Conservation (phyloP, 768 basidiomycete species). For the Boletus speciosus region DNA sequence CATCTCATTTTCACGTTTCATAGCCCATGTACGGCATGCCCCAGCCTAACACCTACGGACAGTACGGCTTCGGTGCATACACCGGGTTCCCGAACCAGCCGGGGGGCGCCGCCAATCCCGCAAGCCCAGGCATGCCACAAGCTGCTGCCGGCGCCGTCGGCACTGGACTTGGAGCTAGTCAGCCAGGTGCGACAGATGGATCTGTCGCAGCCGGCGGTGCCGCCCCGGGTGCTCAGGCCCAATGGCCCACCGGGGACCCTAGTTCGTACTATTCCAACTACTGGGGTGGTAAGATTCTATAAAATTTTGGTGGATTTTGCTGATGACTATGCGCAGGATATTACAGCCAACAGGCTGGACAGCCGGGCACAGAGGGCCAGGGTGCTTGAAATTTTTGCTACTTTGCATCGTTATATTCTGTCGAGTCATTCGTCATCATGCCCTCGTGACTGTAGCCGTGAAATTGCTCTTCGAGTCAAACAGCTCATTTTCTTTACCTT, state of each 20-base stretch:
- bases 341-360: conserved; percentile 70
- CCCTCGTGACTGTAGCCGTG: conserved; percentile 34
- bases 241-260: conserved; percentile 75
- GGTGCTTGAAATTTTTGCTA: conserved; percentile 29
- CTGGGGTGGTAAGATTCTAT: conserved; percentile 64
- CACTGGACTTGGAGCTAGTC: conserved; percentile 52
- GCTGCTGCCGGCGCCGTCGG: conserved; percentile 53
- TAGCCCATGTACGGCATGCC: conserved; percentile 92
- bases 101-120: conserved; percentile 46
- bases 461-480: conserved; percentile 19
- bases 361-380: conserved; percentile 56
- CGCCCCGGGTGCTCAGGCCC: conserved; percentile 62
- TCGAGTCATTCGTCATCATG: conserved; percentile 23
- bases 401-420: conserved; percentile 27
- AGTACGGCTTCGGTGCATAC: conserved; percentile 73
- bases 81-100: conserved; percentile 63
- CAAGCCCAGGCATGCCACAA: conserved; percentile 49
- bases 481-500: conserved; percentile 15
- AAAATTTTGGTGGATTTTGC: background rate
- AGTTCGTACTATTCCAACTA: conserved; percentile 77
- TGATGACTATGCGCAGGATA: conserved; percentile 53
- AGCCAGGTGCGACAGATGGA: conserved; percentile 54
- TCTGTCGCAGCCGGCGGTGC: conserved; percentile 46
- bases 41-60: conserved; percentile 71
- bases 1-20: conserved; percentile 1